Base-by-base conservation (phyloP, 2,329 filamentous ascomycete species). In the Daldinia sp. region DNA sequence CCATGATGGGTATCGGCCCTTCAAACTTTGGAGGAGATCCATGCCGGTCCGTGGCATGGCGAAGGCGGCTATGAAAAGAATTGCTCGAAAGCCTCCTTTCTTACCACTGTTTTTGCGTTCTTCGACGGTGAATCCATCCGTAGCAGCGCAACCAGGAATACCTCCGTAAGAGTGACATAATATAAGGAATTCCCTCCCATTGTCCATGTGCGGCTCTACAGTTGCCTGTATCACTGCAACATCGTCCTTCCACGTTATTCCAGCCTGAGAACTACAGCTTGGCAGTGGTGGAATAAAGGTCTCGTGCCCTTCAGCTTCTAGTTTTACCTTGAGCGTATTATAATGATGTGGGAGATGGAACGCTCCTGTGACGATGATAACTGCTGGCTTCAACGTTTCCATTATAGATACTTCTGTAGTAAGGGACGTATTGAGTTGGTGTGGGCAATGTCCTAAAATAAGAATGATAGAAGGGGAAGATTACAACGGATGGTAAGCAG, bases 1-100 rank as follows among this genome's bases (percentile, higher is more conserved):
- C 53, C 60, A 72, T 2, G 51, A 28, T 18, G 68, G 62, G 41
- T 67, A 72, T 33, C 61, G 35, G 4, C 68, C 57, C 3, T 54
- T 54, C 9, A 70, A 53, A 15, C 20, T 30, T 15, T 53, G 50
- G 20, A 65, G 33, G 13, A 70, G 10, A 33, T 65, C 51, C 23
- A 61, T 33, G 4, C 58, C 55, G 2, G 53, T 28, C 2, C 55
- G 41, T 1, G 65, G 51, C 7, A 69, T 20, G 9, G 61, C 62
- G 15, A 65, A 60, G n/a, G 65, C 61, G 9, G 67, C 53, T 4
- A 70, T 63, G 53, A 70, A 67, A 6, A 72, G 37, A 18, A 68
- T 60, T 26, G 61, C 50, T 20, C 66, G 57, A 41, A 68, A 48
- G 9, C 66, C 66, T 6, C 66, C 66, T 18, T 58, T 57, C 44